A percentile compares a stretch with the other conserved stretches of the same genome.
phyloP scores from a whole-genome alignment of 129 eudicot species.

The Arctium minus region DNA sequence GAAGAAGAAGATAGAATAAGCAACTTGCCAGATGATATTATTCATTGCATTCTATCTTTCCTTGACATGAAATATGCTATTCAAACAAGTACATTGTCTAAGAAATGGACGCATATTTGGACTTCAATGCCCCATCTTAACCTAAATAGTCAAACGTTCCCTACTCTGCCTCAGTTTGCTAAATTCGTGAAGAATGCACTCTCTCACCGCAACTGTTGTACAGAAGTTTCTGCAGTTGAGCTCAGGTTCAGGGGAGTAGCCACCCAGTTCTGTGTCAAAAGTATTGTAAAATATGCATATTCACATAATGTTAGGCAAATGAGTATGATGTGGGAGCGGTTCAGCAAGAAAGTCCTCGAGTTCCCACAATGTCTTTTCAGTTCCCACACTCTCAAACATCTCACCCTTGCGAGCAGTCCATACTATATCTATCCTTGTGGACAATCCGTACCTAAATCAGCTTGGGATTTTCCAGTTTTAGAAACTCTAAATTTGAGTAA shows the following conservation, averaged over 20 bases:
- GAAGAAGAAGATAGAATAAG: not conserved
- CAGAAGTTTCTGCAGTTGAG: not conserved
- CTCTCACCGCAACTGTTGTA: not conserved
- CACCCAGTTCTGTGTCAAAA: not conserved
- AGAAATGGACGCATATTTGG: not conserved
- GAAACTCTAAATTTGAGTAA: not conserved
- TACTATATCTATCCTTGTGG: not conserved
- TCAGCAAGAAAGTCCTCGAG: not conserved
- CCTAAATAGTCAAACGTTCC: not conserved
- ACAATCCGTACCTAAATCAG: not conserved
- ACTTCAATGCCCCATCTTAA: not conserved
- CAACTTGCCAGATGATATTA: constrained; percentile 5
- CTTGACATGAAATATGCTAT: constrained; percentile 5
- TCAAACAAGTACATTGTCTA: not conserved
- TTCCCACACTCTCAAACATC: not conserved
- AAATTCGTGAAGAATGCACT: not conserved
- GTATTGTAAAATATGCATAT: not conserved
- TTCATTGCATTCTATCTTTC: constrained; percentile 9
- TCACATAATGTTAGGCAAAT: not conserved
- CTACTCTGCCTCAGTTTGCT: not conserved
- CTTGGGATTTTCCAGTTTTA: constrained; percentile 3
- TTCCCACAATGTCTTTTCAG: not conserved
- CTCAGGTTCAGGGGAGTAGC: not conserved
- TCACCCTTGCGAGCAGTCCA: not conserved
- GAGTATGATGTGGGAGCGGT: not conserved